These are phyloP conservation scores for Leccinum boreale DNA, from an alignment of 768 basidiomycete genomes.

Conservation along the genomic window DNA sequence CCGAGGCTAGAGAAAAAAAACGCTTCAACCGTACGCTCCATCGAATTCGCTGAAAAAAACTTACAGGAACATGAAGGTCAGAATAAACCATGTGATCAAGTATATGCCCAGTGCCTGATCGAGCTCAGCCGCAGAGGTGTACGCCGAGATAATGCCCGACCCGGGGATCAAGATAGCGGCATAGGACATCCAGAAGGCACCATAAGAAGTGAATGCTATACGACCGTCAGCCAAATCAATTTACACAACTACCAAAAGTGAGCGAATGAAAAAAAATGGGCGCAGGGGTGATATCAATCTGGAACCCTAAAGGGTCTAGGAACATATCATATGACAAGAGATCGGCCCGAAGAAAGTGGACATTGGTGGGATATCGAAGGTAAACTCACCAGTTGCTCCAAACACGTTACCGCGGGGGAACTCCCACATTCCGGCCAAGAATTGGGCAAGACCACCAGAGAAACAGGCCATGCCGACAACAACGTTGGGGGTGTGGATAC, in stretches of 20 bases:
- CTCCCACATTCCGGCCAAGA: constrained; percentile 91
- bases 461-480: constrained; percentile 86
- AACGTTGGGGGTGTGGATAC: constrained; percentile 57
- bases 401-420: constrained; percentile 68
- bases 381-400: constrained; percentile 61
- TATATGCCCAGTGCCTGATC: constrained; percentile 68
- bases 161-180: constrained; percentile 70
- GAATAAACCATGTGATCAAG: constrained; percentile 68
- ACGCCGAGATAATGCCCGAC: constrained; percentile 59
- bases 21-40: not conserved
- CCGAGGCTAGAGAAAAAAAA: constrained; percentile 37
- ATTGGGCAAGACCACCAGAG: constrained; percentile 80
- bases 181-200: constrained; percentile 88
- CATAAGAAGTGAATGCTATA: constrained; percentile 76
- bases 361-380: not conserved
- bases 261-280: not conserved
- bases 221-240: not conserved
- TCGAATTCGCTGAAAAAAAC: constrained; percentile 11
- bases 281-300: not conserved
- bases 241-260: not conserved
- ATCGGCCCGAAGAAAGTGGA: not conserved
- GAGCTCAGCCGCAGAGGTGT: constrained; percentile 38
- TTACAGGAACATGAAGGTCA: constrained; percentile 69
- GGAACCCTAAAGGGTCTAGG: too few species aligned
- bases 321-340: not conserved